Percentiles rank a stretch among this genome's conserved stretches.
These are phyloP conservation scores for Fusarium virguliforme DNA, from an alignment of 2,329 filamentous ascomycete genomes.

Conservation along the genomic window DNA sequence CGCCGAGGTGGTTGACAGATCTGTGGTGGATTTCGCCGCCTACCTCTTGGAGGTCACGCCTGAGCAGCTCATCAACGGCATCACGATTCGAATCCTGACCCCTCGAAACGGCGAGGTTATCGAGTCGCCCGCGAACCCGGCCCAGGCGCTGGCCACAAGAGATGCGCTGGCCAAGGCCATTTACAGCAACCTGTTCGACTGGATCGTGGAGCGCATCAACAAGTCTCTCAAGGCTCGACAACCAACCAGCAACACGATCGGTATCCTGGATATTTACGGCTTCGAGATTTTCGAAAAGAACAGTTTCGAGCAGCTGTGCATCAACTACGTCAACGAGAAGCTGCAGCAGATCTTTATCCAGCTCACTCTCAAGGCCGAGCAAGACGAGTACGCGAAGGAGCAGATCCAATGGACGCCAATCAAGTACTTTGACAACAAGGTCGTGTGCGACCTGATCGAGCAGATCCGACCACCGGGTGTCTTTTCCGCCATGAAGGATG, in stretches of 20 bases:
- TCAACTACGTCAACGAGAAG: conserved; percentile 99
- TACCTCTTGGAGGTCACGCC: conserved; percentile 93
- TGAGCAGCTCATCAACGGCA: conserved; percentile 84
- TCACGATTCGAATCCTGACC: conserved; percentile 89
- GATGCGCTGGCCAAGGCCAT: conserved; percentile 96
- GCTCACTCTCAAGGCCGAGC: conserved; percentile 94
- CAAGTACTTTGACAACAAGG: conserved; percentile 99
- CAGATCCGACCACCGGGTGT: conserved; percentile 91
- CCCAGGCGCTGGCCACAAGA: conserved; percentile 88
- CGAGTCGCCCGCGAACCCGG: conserved; percentile 85
- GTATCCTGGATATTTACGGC: conserved; percentile 98
- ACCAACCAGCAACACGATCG: conserved; percentile 85
- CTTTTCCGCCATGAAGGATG: conserved; percentile 96
- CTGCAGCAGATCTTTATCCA: conserved; percentile 99
- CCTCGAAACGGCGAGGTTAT: conserved; percentile 77
- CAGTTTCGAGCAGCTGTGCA: conserved; percentile 98
- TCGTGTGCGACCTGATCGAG: conserved; percentile 97
- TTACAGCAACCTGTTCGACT: conserved; percentile 98
- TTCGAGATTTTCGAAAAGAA: conserved; percentile 99
- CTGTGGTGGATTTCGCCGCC: conserved; percentile 93
- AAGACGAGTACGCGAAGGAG: conserved; percentile 96
- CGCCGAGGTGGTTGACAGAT: conserved; percentile 88
- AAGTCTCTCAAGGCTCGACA: conserved; percentile 86
- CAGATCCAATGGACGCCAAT: conserved; percentile 99
- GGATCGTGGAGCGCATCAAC: conserved; percentile 96